Evolutionary conservation across 2,329 filamentous ascomycete species (phyloP).

Genomic region (Cordyceps cateniannulata): DNA sequence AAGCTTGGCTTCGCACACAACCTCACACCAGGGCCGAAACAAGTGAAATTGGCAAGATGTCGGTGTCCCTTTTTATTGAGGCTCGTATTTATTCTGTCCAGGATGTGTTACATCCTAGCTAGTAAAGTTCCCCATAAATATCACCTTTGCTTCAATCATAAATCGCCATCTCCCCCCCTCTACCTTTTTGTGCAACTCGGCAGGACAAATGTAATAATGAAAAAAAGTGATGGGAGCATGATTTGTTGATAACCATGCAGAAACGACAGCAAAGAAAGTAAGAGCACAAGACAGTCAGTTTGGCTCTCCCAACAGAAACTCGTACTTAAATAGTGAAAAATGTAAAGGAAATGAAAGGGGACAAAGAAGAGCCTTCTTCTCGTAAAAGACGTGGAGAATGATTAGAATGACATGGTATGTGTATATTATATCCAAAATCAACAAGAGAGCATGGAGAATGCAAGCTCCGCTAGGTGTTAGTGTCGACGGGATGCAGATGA

Average conservation of each 20-base stretch:
- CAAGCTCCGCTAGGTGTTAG: background rate
- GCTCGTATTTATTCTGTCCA: too few species aligned
- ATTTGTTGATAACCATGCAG: background rate
- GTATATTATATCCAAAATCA: background rate
- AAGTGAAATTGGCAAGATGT: too few species aligned
- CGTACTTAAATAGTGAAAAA: background rate
- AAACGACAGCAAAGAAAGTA: conserved; percentile 16
- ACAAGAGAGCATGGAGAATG: background rate
- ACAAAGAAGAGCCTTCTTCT: background rate
- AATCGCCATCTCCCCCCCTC: background rate
- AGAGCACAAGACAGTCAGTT: background rate
- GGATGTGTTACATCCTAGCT: too few species aligned
- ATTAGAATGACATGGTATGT: background rate
- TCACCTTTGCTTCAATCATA: too few species aligned
- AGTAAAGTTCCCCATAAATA: too few species aligned
- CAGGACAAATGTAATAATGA: conserved; percentile 2
- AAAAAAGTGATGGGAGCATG: conserved; percentile 13
- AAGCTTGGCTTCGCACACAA: too few species aligned
- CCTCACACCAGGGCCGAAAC: too few species aligned
- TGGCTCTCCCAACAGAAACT: background rate
- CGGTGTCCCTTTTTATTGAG: too few species aligned
- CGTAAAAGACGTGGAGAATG: conserved; percentile 1
- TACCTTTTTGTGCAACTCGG: background rate
- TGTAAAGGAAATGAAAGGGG: background rate
- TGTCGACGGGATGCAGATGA: background rate